Evolutionary conservation across 225 moss, liverwort and hornwort species (phyloP), one percentile per base, ranked within the genome.

Genomic region (Lunularia cruciata): DNA sequence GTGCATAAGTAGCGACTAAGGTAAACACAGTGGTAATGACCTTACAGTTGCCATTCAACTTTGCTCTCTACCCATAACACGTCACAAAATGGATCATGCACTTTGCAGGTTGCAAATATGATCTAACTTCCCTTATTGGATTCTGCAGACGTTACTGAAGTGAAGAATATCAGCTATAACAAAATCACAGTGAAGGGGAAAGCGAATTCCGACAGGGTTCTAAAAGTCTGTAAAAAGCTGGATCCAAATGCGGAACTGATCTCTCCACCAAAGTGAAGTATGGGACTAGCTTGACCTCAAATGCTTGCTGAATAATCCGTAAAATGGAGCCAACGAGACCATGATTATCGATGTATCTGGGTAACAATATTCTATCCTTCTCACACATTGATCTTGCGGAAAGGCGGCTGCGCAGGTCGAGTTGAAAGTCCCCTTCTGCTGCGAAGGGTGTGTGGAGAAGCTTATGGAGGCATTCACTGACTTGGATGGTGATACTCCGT

Each of bases 371-470:
- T n/a, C n/a, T n/a, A n/a, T n/a, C 37, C n/a, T 14, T 38, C 56
- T n/a, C 56, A n/a, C 61, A 20, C 25, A 61, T 39, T 54, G 65
- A 76, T 30, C n/a, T 70, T 16, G 48, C 6, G 64, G 9, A 25
- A 78, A 73, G 73, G 75, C 46, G 40, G 36, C 79, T 16, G 37
- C 47, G 33, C 75, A 71, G 20, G 25, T 80, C 34, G 79, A 80
- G 72, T 67, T 80, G 75, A 80, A 80, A 62, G 72, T 80, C 18
- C 79, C 79, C 14, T 67, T 80, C 28, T 80, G 79, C 71, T 80
- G 79, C 20, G 75, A 80, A 69, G 56, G 71, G 45, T 80, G 79
- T 54, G 46, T 35, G 36, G 46, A 80, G 34, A 75, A 51, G 14
- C 45, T 80, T 46, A 37, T 11, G 31, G 26, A 61, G 2, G 8